Conservation (phyloP, 305 asterid genomes). For the Plantago rigida region DNA sequence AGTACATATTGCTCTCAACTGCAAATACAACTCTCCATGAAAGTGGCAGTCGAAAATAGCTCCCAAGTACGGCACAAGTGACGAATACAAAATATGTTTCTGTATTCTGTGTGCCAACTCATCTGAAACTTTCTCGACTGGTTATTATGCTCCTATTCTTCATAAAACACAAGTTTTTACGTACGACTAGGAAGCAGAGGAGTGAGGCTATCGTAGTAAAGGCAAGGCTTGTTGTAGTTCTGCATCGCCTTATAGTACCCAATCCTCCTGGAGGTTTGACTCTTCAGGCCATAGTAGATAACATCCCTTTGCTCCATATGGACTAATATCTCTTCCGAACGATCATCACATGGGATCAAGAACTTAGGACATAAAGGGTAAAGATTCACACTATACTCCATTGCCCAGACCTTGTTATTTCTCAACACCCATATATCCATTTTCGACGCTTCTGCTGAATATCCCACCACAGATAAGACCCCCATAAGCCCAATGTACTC, state of each 20-base stretch:
- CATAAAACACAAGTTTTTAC: not conserved
- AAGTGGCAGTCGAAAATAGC: not conserved
- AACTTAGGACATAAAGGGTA: conserved; percentile 30
- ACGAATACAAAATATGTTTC: not conserved
- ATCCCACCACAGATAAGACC: conserved; percentile 33
- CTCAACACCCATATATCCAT: conserved; percentile 43
- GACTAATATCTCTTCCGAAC: conserved; percentile 33
- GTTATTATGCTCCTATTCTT: not conserved
- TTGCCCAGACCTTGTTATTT: conserved; percentile 29
- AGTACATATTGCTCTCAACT: not conserved
- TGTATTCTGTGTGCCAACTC: not conserved
- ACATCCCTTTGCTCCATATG: conserved; percentile 38
- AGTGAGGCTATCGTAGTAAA: conserved; percentile 35
- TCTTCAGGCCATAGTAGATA: conserved; percentile 28
- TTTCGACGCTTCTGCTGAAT: conserved; percentile 28
- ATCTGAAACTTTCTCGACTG: not conserved
- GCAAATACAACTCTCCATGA: conserved; percentile 3
- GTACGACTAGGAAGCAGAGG: conserved; percentile 16
- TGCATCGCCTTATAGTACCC: conserved; percentile 32
- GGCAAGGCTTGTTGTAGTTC: conserved; percentile 38
- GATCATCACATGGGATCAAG: conserved; percentile 31
- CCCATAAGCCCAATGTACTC: conserved; percentile 38
- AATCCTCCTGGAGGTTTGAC: conserved; percentile 20
- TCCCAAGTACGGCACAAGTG: not conserved
- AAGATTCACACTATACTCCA: conserved; percentile 30